These are phyloP conservation scores for Paradendryphiella salina DNA, from an alignment of 2,329 filamentous ascomycete species.

Conservation along the genomic window DNA sequence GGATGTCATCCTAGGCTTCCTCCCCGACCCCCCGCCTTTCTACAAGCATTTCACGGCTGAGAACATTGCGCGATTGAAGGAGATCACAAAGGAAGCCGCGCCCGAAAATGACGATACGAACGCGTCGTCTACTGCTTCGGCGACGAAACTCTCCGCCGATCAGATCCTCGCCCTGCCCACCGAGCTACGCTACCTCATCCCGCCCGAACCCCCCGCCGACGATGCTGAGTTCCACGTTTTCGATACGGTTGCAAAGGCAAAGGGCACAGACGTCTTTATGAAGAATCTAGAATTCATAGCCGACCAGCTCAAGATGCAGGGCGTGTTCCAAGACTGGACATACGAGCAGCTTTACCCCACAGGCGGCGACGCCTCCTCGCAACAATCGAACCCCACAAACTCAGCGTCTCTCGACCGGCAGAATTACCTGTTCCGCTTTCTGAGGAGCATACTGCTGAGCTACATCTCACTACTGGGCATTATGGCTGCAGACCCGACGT, in stretches of 20 bases:
- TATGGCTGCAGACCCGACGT: slow-evolving; percentile 64
- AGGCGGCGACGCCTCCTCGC: neutral
- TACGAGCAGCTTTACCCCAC: slow-evolving; percentile 70
- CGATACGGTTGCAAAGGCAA: slow-evolving; percentile 61
- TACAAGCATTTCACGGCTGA: slow-evolving; percentile 84
- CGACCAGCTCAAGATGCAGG: slow-evolving; percentile 34
- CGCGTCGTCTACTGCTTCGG: slow-evolving; percentile 1
- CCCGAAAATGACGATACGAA: slow-evolving; percentile 13
- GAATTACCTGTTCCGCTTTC: slow-evolving; percentile 71
- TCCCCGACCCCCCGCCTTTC: slow-evolving; percentile 85
- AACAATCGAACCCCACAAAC: slow-evolving; percentile 49
- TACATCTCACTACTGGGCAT: slow-evolving; percentile 83
- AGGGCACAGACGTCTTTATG: slow-evolving; percentile 30
- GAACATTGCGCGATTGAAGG: slow-evolving; percentile 65
- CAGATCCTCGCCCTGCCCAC: slow-evolving; percentile 61
- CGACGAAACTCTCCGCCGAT: slow-evolving; percentile 24
- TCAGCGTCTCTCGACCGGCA: slow-evolving; percentile 54
- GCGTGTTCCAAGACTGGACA: slow-evolving; percentile 68
- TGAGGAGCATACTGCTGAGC: slow-evolving; percentile 83
- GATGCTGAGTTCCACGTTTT: slow-evolving; percentile 73
- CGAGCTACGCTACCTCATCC: slow-evolving; percentile 76
- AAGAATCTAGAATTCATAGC: slow-evolving; percentile 33
- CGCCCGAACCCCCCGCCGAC: slow-evolving; percentile 72
- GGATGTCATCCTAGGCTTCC: slow-evolving; percentile 52
- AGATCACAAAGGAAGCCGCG: slow-evolving; percentile 50